A percentile compares a stretch with the other conserved stretches of the same genome.
Evolutionary conservation across 352 stramenopile species (phyloP).

Genomic region (Phytophthora fragariae): DNA sequence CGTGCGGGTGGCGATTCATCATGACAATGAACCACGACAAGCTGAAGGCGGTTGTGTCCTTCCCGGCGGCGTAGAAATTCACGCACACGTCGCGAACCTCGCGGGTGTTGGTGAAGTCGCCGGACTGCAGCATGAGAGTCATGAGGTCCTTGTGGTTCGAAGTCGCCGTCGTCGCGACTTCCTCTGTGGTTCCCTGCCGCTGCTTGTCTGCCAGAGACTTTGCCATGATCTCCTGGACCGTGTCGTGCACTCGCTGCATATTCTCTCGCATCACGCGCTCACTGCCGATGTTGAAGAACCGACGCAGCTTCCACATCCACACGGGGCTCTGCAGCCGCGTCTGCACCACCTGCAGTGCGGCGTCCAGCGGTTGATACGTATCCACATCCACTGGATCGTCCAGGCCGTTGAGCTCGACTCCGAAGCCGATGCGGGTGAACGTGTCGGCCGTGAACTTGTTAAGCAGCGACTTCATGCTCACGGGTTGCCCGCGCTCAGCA

Average conservation of each 20-base stretch:
- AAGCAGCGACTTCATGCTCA: constrained; percentile 53
- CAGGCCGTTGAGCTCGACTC: constrained; percentile 56
- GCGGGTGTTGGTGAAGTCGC: constrained; percentile 31
- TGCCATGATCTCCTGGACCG: constrained; percentile 40
- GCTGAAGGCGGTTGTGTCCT: constrained; percentile 70
- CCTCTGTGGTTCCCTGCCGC: not conserved
- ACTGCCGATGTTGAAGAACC: constrained; percentile 38
- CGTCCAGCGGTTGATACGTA: constrained; percentile 18
- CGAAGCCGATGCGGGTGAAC: constrained; percentile 72
- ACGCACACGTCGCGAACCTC: constrained; percentile 73
- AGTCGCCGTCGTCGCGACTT: not conserved
- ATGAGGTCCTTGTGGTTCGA: constrained; percentile 42
- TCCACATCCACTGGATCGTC: constrained; percentile 25
- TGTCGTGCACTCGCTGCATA: constrained; percentile 41
- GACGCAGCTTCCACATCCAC: constrained; percentile 51
- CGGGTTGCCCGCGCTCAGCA: constrained; percentile 26
- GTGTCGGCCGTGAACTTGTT: constrained; percentile 61
- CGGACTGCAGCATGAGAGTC: constrained; percentile 50
- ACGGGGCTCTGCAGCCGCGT: constrained; percentile 41
- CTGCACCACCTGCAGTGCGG: constrained; percentile 38
- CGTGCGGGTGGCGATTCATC: constrained; percentile 56
- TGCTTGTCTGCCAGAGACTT: constrained; percentile 28
- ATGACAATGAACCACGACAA: constrained; percentile 78
- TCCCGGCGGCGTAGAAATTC: constrained; percentile 72
- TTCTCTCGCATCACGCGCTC: constrained; percentile 36